These are phyloP conservation scores for Kluyveromyces aestuarii DNA, from an alignment of 805 yeast genomes.

Conservation along the genomic window DNA sequence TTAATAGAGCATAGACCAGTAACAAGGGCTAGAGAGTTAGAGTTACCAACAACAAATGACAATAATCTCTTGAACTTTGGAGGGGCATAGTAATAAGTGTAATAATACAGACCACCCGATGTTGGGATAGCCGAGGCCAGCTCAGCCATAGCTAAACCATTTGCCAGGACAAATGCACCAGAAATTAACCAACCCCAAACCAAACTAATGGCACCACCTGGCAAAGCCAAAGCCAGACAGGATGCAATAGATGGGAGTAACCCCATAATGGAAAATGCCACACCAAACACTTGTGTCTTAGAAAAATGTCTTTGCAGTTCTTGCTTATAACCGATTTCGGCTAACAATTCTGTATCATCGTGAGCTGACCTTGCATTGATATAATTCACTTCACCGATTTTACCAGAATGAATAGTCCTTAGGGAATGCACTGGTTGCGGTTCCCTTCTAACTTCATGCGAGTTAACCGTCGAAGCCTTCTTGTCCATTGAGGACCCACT, in stretches of 20 bases:
- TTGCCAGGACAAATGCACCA: slow-evolving; percentile 36
- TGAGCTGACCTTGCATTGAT: slow-evolving; percentile 19
- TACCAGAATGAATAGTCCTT: slow-evolving; percentile 6
- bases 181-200: slow-evolving; percentile 60
- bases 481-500: background rate
- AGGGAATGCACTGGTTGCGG: slow-evolving; percentile 3
- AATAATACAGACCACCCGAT: slow-evolving; percentile 55
- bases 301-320: slow-evolving; percentile 57
- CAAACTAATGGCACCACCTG: slow-evolving; percentile 50
- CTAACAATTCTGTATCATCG: slow-evolving; percentile 23
- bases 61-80: slow-evolving; percentile 35
- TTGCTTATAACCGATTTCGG: slow-evolving; percentile 62
- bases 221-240: slow-evolving; percentile 38
- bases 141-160: slow-evolving; percentile 49
- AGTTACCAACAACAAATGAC: slow-evolving; percentile 48
- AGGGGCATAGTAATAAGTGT: slow-evolving; percentile 54
- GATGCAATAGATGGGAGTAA: slow-evolving; percentile 40
- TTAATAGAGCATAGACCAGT: slow-evolving; percentile 52
- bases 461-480: background rate
- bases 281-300: slow-evolving; percentile 57
- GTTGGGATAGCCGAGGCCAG: slow-evolving; percentile 57
- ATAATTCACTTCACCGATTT: slow-evolving; percentile 10
- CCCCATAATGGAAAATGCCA: slow-evolving; percentile 69
- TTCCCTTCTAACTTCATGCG: background rate
- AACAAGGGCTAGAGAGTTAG: slow-evolving; percentile 52